Base-by-base conservation (phyloP, 2,329 filamentous ascomycete species). In the Colletotrichum eleusines region DNA sequence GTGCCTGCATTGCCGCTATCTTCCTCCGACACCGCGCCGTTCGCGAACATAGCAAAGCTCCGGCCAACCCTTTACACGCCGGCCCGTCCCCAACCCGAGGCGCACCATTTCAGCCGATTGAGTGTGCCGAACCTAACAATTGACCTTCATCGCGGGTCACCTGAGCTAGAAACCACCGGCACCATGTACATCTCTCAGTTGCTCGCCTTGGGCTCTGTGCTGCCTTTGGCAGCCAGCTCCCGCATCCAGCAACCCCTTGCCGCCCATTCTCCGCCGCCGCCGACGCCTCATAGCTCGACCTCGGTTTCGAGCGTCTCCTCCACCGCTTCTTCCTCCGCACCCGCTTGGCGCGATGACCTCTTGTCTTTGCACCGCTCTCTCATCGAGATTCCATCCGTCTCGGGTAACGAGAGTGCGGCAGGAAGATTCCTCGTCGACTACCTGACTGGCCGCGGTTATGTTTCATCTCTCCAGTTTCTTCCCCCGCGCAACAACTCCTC, bases 331-430 rank as follows among this genome's bases (percentile, higher is more conserved):
- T 53, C 67, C 40, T 44, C 63, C 42, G 63, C 74, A 1, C 80
- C 81, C 0, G 42, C 80, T 4, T 85, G 85, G 75, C 85, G 87
- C 46, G 74, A 81, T 3, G 78, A 82, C 48, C 86, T 97, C 0
- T 85, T 97, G 53, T 85, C 86, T 23, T 86, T 97, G 16, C 94
- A 97, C 82, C 89, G 90, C 63, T 87, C 89, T 20, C 88, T 97
- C n/a, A 86, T 95, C 38, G 85, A 91, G 69, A 91, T 91, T 54
- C 86, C 91, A 60, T 97, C 94, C 0, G 87, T 94, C 73, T 90
- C 88, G 3, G 88, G 88, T 55, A 86, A 91, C 72, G 94, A 97
- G 79, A 82, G 88, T 51, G 81, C 86, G 0, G 90, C 94, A 9
- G 93, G 91, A 53, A 78, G 87, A 58, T 94, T 91, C 81, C 86